Evolutionary conservation across 2,329 filamentous ascomycete genomes (phyloP).

Genomic region (Alternaria hordeiaustralica): DNA sequence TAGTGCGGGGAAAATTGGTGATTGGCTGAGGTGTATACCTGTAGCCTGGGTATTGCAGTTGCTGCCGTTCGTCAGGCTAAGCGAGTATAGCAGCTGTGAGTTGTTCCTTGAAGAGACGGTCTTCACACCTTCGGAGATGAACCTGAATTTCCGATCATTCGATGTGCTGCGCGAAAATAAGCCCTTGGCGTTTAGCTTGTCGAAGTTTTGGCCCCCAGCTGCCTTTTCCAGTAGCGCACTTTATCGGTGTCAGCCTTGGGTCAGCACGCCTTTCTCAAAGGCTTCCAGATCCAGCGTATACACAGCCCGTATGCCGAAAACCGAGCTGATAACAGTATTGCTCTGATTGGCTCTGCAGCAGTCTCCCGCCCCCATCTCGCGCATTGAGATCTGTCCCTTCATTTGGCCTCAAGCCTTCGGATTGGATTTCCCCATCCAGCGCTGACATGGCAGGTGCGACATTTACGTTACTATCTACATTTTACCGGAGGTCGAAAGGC

Average conservation of each 20-base stretch:
- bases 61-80: not conserved
- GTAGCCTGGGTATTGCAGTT: not conserved
- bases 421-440: not conserved
- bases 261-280: not conserved
- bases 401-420: not conserved
- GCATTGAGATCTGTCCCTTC: too few species aligned
- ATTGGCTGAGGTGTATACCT: not conserved
- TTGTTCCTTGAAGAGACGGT: not conserved
- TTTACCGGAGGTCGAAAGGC: not conserved
- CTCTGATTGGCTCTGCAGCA: not conserved
- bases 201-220: not conserved
- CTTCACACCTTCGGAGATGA: not conserved
- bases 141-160: fast-evolving
- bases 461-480: not conserved
- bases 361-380: not conserved
- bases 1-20: not conserved
- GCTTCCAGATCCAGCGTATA: not conserved
- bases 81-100: not conserved
- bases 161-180: not conserved
- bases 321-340: not conserved
- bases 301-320: not conserved
- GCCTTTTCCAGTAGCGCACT: fast-evolving
- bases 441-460: not conserved
- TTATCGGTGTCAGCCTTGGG: not conserved
- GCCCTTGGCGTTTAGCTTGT: not conserved